A percentile compares a stretch with the other conserved stretches of the same genome.
Conservation (phyloP, 371 early-diverging fungal genomes). For the Nosema muscidifuracis region DNA sequence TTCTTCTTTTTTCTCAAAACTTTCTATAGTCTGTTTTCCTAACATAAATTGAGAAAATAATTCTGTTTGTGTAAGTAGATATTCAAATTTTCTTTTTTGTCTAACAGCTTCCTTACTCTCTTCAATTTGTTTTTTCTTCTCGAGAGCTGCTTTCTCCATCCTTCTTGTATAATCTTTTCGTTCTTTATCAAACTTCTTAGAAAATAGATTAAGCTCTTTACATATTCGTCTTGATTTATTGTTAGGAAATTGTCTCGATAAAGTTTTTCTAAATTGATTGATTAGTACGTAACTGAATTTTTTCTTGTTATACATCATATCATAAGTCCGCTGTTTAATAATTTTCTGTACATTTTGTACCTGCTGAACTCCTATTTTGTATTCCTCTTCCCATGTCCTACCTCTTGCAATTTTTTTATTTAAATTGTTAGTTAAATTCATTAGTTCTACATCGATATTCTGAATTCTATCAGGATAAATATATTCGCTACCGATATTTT, state of each 20-base stretch:
- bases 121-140: constrained; percentile 72
- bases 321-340: constrained; percentile 3
- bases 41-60: constrained; percentile 86
- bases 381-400: not conserved
- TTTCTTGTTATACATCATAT: not conserved
- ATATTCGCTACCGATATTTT: not conserved
- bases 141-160: constrained; percentile 78
- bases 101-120: constrained; percentile 77
- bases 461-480: not conserved
- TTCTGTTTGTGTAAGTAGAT: constrained; percentile 87
- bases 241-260: constrained; percentile 59
- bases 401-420: not conserved
- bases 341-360: not conserved
- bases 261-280: constrained; percentile 58
- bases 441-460: not conserved
- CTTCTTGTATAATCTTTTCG: constrained; percentile 73
- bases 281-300: constrained; percentile 59
- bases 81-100: constrained; percentile 84
- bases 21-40: constrained; percentile 47
- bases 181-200: constrained; percentile 50
- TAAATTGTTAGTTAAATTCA: not conserved
- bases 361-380: not conserved
- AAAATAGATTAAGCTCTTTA: constrained; percentile 53
- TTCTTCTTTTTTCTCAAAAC: constrained; percentile 15
- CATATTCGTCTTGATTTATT: constrained; percentile 58